Percentiles rank a stretch among this genome's conserved stretches.
phyloP scores from a whole-genome alignment of 2,329 filamentous ascomycete genomes.

The Paraphaeosphaeria sporulosa region DNA sequence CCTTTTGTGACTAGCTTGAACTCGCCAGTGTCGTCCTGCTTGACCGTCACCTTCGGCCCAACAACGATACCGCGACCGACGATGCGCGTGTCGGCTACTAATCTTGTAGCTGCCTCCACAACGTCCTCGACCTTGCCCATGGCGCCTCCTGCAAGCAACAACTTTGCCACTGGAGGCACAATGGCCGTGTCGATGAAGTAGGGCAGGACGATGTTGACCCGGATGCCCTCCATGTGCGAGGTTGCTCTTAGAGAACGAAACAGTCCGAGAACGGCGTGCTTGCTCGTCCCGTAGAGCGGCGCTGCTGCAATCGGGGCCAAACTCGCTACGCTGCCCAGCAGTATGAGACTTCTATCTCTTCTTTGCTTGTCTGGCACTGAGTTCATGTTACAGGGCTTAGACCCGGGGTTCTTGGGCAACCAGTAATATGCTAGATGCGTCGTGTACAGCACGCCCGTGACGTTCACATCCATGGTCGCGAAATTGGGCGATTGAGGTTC shows the following conservation, averaged over 20 bases:
- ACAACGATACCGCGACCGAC: slow-evolving; percentile 65
- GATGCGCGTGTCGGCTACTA: slow-evolving; percentile 66
- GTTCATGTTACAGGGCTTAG: slow-evolving; percentile 43
- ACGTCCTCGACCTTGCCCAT: slow-evolving; percentile 66
- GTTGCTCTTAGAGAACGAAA: slow-evolving; percentile 66
- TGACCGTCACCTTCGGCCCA: slow-evolving; percentile 62
- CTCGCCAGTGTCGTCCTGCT: slow-evolving; percentile 49
- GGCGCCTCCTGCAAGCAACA: slow-evolving; percentile 64
- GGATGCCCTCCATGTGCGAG: slow-evolving; percentile 59
- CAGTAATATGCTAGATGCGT: slow-evolving; percentile 69
- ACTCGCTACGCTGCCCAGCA: slow-evolving; percentile 70
- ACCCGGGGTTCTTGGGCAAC: slow-evolving; percentile 60
- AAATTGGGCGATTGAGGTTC: slow-evolving; percentile 60
- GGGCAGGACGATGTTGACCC: slow-evolving; percentile 71
- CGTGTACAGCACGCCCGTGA: slow-evolving; percentile 71
- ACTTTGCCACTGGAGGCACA: slow-evolving; percentile 55
- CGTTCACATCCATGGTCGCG: slow-evolving; percentile 67
- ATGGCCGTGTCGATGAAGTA: slow-evolving; percentile 73
- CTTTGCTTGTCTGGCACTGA: slow-evolving; percentile 34
- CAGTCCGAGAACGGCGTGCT: slow-evolving; percentile 71
- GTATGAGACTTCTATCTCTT: slow-evolving; percentile 66
- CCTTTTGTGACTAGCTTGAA: slow-evolving; percentile 38
- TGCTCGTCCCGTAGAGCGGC: slow-evolving; percentile 66
- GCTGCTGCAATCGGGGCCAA: slow-evolving; percentile 51
- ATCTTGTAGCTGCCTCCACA: slow-evolving; percentile 68